Conservation (phyloP, 2,329 filamentous ascomycete genomes). For the Emergomyces pasteurianus region DNA sequence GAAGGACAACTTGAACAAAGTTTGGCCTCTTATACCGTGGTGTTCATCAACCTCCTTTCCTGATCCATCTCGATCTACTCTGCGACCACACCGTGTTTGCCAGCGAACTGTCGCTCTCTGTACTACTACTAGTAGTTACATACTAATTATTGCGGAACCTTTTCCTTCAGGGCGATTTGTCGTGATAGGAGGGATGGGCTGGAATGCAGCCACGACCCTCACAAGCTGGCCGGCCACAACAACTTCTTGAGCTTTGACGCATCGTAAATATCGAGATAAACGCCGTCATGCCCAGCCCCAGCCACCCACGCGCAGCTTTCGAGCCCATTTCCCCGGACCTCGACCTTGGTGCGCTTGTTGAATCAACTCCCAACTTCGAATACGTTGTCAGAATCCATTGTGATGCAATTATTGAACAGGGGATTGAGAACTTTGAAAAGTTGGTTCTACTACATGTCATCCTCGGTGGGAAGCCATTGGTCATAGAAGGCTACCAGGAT, state of each 20-base stretch:
- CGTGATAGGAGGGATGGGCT: background rate
- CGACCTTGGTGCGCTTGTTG: conserved; percentile 63
- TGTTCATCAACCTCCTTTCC: background rate
- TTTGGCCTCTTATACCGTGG: background rate
- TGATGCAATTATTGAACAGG: conserved; percentile 64
- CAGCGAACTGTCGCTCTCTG: background rate
- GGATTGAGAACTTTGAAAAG: conserved; percentile 70
- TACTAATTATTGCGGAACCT: too few species aligned
- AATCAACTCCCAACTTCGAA: conserved; percentile 70
- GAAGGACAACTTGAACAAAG: background rate
- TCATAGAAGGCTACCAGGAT: conserved; percentile 79
- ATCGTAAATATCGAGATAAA: background rate
- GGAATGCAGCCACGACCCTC: background rate
- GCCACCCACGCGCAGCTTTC: conserved; percentile 70
- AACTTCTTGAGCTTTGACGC: background rate
- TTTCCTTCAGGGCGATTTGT: background rate
- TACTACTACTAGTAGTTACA: too few species aligned
- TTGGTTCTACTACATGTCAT: conserved; percentile 76
- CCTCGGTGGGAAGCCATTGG: conserved; percentile 70
- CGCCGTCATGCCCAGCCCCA: conserved; percentile 58
- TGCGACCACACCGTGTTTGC: background rate
- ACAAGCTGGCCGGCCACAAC: background rate
- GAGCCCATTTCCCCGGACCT: conserved; percentile 82
- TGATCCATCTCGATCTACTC: background rate
- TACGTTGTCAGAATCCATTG: conserved; percentile 72